These are phyloP conservation scores for Apiotrichum domesticum DNA, from an alignment of 1,284 basidiomycete species.

Conservation along the genomic window DNA sequence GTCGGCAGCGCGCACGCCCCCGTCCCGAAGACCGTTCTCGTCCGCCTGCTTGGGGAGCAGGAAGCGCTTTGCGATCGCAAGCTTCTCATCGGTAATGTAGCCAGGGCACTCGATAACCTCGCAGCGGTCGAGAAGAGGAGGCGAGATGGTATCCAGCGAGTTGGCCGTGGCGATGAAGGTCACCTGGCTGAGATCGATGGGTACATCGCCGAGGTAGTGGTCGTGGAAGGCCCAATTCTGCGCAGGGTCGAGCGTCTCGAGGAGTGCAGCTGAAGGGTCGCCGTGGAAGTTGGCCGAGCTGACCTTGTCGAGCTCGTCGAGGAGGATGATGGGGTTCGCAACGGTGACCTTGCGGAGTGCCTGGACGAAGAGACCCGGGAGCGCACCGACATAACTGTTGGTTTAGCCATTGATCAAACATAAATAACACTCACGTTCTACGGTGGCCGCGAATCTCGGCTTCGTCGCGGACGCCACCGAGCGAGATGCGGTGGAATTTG, in stretches of 20 bases:
- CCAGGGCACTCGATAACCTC: slow-evolving; percentile 93
- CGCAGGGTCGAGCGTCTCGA: slow-evolving; percentile 97
- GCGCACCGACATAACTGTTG: slow-evolving; percentile 54
- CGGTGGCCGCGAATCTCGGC: slow-evolving; percentile 98
- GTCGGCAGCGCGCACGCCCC: slow-evolving; percentile 65
- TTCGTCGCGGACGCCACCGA: slow-evolving; percentile 91
- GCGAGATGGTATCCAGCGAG: slow-evolving; percentile 87
- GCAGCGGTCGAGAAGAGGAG: slow-evolving; percentile 89
- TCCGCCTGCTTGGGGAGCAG: slow-evolving; percentile 90
- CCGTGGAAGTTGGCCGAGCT: slow-evolving; percentile 52
- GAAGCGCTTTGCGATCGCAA: slow-evolving; percentile 81
- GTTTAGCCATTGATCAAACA: no score
- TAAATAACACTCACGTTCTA: slow-evolving; percentile 71
- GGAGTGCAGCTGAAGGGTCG: slow-evolving; percentile 84
- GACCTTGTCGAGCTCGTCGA: slow-evolving; percentile 93
- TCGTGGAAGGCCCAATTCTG: slow-evolving; percentile 94
- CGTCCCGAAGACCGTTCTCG: slow-evolving; percentile 73
- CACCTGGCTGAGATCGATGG: slow-evolving; percentile 88
- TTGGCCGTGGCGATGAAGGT: slow-evolving; percentile 86
- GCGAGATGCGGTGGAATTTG: slow-evolving; percentile 66
- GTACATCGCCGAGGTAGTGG: slow-evolving; percentile 79
- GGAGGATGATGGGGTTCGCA: slow-evolving; percentile 89
- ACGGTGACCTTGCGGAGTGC: slow-evolving; percentile 91
- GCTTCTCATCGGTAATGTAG: slow-evolving; percentile 93
- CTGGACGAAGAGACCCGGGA: slow-evolving; percentile 95